Percentiles rank a stretch among this genome's conserved stretches.
Conservation (phyloP, 2,329 filamentous ascomycete species). For the Tricladium varicosporioides region DNA sequence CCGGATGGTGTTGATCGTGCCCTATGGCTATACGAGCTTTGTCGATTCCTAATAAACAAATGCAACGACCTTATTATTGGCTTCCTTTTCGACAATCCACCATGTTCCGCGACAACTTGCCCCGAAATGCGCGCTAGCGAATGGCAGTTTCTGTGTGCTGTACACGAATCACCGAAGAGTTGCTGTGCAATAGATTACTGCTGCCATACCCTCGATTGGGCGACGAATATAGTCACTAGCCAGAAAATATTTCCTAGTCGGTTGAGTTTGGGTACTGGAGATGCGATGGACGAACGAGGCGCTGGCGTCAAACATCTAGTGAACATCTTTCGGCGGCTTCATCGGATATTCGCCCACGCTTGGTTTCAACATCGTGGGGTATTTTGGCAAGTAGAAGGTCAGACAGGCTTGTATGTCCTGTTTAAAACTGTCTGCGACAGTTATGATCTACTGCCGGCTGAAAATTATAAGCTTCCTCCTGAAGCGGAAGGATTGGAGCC, state of each 20-base stretch:
- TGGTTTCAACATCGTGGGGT: slow-evolving; percentile 97
- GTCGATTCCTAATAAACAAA: slow-evolving; percentile 91
- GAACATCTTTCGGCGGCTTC: slow-evolving; percentile 91
- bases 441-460: slow-evolving; percentile 83
- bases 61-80: slow-evolving; percentile 90
- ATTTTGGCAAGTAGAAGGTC: slow-evolving; percentile 89
- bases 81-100: slow-evolving; percentile 86
- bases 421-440: slow-evolving; percentile 97
- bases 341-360: slow-evolving; percentile 96
- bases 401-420: slow-evolving; percentile 90
- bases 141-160: slow-evolving; percentile 98
- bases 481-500: slow-evolving; percentile 84
- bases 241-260: slow-evolving; percentile 94
- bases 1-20: slow-evolving; percentile 80
- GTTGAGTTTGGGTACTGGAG: slow-evolving; percentile 36
- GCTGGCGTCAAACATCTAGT: slow-evolving; percentile 78
- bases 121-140: slow-evolving; percentile 98
- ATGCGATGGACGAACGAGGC: slow-evolving; percentile 55
- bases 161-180: slow-evolving; percentile 93
- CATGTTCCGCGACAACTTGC: slow-evolving; percentile 85
- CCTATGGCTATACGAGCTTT: slow-evolving; percentile 97
- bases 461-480: slow-evolving; percentile 92
- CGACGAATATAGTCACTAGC: slow-evolving; percentile 88
- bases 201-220: slow-evolving; percentile 98
- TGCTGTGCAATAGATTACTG: slow-evolving; percentile 99